These are phyloP conservation scores for Coemansia asiatica DNA, from an alignment of 192 early-diverging fungal species.

Conservation along the genomic window DNA sequence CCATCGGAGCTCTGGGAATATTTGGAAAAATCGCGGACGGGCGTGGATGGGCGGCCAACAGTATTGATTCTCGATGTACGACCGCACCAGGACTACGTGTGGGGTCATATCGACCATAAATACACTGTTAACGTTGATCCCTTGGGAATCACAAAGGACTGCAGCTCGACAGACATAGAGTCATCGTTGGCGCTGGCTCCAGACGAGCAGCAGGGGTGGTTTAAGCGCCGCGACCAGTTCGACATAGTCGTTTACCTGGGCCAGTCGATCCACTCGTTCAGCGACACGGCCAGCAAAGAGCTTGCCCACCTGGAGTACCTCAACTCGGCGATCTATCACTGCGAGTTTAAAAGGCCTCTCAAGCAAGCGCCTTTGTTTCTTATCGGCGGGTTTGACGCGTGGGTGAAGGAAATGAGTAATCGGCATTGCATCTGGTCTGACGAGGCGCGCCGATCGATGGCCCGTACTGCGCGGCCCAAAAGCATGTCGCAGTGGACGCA, in stretches of 20 bases:
- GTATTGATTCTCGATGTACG: conserved; percentile 79
- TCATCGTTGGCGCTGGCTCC: conserved; percentile 61
- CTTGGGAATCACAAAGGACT: conserved; percentile 58
- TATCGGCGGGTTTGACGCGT: conserved; percentile 78
- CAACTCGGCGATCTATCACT: conserved; percentile 63
- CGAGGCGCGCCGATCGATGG: conserved; percentile 13
- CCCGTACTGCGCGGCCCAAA: not conserved
- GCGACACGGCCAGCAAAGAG: conserved; percentile 24
- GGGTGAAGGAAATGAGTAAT: conserved; percentile 59
- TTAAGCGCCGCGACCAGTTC: conserved; percentile 63
- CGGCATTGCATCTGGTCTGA: conserved; percentile 36
- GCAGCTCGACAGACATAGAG: conserved; percentile 57
- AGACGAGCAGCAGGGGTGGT: conserved; percentile 62
- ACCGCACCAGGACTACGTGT: conserved; percentile 63
- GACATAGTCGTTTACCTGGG: conserved; percentile 77
- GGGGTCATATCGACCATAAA: conserved; percentile 67
- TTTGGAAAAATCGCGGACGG: conserved; percentile 38
- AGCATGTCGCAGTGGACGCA: not conserved
- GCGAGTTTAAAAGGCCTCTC: conserved; percentile 58
- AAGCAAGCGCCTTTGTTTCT: conserved; percentile 66
- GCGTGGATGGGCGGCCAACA: conserved; percentile 33
- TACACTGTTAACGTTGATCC: conserved; percentile 79
- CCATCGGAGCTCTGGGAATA: conserved; percentile 39
- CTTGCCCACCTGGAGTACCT: conserved; percentile 43
- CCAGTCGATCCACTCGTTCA: conserved; percentile 56